Conservation (phyloP, 2,329 filamentous ascomycete species). For the Zasmidium citrigriseum region DNA sequence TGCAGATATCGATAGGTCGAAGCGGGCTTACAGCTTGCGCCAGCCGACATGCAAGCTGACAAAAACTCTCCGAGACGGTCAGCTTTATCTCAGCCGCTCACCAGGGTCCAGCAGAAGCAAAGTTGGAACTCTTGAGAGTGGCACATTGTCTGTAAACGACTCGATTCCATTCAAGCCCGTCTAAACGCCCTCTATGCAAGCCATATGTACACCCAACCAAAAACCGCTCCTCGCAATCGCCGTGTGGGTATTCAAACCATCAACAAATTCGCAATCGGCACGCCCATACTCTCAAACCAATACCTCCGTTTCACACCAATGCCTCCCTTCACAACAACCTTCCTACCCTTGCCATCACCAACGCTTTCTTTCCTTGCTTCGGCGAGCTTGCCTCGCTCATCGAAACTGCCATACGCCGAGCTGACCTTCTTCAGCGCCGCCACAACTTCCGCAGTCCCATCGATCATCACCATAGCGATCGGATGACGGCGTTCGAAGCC, state of each 20-base stretch:
- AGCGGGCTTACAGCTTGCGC: background rate
- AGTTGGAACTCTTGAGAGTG: too few relatives aligned
- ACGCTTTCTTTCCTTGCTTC: conserved; percentile 11
- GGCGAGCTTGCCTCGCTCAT: conserved; percentile 16
- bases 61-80: background rate
- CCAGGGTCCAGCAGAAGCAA: too few relatives aligned
- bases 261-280: conserved; percentile 76
- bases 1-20: too few relatives aligned
- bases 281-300: conserved; percentile 76
- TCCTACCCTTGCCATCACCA: conserved; percentile 12
- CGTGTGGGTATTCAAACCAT: conserved; percentile 26
- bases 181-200: background rate
- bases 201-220: background rate
- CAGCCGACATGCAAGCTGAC: too few relatives aligned
- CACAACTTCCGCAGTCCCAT: conserved; percentile 63
- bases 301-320: conserved; percentile 78
- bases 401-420: conserved; percentile 23
- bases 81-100: too few relatives aligned
- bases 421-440: conserved; percentile 62
- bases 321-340: conserved; percentile 43
- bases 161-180: too few relatives aligned
- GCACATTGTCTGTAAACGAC: too few relatives aligned
- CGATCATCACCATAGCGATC: conserved; percentile 81
- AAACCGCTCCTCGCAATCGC: too few relatives aligned
- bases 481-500: conserved; percentile 70